Evolutionary conservation across 2,329 filamentous ascomycete genomes (phyloP), one percentile per base, ranked within the genome.

Genomic region (Xylariomycetidae sp.): DNA sequence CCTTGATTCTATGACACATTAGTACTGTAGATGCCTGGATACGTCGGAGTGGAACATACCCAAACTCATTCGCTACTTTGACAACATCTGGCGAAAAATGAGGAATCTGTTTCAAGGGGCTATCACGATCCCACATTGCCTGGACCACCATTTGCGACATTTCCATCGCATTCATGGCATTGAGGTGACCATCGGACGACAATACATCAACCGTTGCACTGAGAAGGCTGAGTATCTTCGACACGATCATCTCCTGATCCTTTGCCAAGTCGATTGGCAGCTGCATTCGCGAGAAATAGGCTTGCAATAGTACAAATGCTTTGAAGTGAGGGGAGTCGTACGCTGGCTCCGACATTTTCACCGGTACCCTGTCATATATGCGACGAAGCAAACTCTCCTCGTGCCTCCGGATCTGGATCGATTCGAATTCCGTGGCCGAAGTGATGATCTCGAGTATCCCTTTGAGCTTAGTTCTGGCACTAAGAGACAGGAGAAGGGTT

Each of bases 61-160:
- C 82, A 56, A 80, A 85, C 37, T 85, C 80, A 54, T 85, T 85
- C 27, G 86, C 88, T 44, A 79, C 84, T 62, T 90, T 85, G 48
- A 97, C 82, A 31, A 85, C 82, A 41, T 90, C 82, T 23, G 82
- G 77, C 12, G 82, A 79, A 59, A 97, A 97, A 66, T 97, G 88
- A 48, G 92, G 92, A 54, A 98, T 96, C 63, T 98, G 92, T 68
- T 96, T 96, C 47, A 98, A 74, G 25, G 92, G 89, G 51, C 86
- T 94, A 60, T 98, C 92, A 37, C 89, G 85, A 64, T 98, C 90
- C 92, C 92, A 98, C 87, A 97, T 95, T 31, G 85, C 89, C 64
- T 98, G 92, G 3, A 98, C 89, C 33, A 94, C 87, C 92, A 98
- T 98, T 58, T 98, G 92, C 10, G 87, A 94, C 77, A 98, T 88